A percentile compares a stretch with the other conserved stretches of the same genome.
Evolutionary conservation across 2,329 filamentous ascomycete species (phyloP).

Genomic region (Ilyonectria robusta): DNA sequence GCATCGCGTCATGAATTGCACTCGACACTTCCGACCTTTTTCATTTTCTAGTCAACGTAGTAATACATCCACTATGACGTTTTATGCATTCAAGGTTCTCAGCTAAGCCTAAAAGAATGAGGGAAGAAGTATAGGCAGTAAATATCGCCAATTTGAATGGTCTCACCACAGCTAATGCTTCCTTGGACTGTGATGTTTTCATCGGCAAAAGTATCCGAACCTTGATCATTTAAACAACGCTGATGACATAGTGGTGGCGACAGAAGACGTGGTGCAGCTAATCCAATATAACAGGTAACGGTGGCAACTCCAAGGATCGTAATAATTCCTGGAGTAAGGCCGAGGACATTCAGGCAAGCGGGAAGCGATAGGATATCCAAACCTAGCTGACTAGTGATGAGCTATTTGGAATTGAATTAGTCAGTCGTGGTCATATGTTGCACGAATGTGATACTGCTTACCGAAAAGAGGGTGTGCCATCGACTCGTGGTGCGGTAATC

Average conservation of each 20-base stretch:
- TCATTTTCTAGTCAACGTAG: no score
- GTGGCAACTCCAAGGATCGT: slow-evolving; percentile 20
- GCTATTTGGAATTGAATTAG: background rate
- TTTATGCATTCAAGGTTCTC: no score
- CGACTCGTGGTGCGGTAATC: slow-evolving; percentile 31
- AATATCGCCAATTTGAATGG: no score
- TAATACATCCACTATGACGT: no score
- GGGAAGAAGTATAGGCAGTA: no score
- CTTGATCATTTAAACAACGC: slow-evolving; percentile 32
- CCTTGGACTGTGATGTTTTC: slow-evolving; percentile 14
- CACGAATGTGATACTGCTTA: no score
- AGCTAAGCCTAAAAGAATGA: no score
- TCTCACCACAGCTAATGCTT: slow-evolving; percentile 31
- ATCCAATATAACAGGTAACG: slow-evolving; percentile 31
- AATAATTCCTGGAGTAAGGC: slow-evolving; percentile 31
- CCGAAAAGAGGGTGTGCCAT: slow-evolving; percentile 31
- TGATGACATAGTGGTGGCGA: slow-evolving; percentile 28
- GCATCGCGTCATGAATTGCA: no score
- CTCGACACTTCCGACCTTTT: no score
- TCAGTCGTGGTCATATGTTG: no score
- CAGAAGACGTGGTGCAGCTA: slow-evolving; percentile 27
- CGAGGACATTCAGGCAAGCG: slow-evolving; percentile 28
- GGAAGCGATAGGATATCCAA: slow-evolving; percentile 30
- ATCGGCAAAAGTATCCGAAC: slow-evolving; percentile 26
- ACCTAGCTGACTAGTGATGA: slow-evolving; percentile 34